Evolutionary conservation across 371 early-diverging fungal genomes (phyloP).

Genomic region (Mortierella sp.): DNA sequence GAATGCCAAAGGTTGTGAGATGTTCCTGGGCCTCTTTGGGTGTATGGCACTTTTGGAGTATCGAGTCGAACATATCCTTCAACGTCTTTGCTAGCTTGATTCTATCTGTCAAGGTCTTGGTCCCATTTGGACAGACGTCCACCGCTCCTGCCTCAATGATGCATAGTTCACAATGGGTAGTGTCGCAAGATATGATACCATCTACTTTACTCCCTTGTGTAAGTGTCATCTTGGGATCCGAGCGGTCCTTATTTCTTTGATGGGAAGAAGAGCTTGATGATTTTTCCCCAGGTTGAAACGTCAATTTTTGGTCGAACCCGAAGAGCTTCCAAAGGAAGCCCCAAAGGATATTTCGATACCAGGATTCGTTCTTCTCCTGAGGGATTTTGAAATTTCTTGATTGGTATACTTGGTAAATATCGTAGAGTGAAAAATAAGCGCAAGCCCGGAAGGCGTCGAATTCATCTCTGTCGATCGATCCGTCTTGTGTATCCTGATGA

Average conservation of each 20-base stretch:
- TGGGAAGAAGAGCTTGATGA: not conserved
- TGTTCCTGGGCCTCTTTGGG: not conserved
- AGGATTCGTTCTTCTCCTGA: not conserved
- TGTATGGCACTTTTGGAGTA: not conserved
- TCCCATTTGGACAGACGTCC: not conserved
- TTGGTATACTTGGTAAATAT: not conserved
- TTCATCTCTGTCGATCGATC: not conserved
- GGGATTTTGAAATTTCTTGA: not conserved
- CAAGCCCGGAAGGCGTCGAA: not conserved
- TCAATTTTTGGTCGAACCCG: not conserved
- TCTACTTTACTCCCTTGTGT: not conserved
- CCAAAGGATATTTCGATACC: not conserved
- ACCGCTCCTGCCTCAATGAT: not conserved
- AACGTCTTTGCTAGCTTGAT: not conserved
- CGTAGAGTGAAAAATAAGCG: not conserved
- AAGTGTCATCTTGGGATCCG: not conserved
- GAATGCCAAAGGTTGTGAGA: not conserved
- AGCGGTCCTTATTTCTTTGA: not conserved
- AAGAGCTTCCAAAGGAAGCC: constrained; percentile 2
- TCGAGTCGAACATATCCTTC: not conserved
- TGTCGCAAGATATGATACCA: not conserved
- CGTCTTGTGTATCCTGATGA: not conserved
- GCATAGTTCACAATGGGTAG: not conserved
- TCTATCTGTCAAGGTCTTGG: not conserved
- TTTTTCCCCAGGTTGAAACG: not conserved